Conservation (phyloP, 306 rosid genomes). For the Malus sieversii region DNA sequence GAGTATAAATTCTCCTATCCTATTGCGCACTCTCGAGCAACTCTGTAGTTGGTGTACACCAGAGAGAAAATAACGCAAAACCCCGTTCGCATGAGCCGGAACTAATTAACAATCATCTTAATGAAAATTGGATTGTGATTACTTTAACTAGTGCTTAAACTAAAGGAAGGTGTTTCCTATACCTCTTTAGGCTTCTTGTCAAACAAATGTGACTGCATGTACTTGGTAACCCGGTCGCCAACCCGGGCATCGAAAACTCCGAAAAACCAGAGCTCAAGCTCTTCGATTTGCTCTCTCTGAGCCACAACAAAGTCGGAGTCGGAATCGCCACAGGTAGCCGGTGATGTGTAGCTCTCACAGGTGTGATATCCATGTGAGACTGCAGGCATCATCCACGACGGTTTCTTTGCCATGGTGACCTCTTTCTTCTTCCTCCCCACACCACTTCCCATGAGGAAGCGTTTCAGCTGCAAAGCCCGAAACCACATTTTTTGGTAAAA, state of each 20-base stretch:
- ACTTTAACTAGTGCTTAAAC: background rate
- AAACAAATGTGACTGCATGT: conserved; percentile 66
- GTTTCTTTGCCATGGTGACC: conserved; percentile 13
- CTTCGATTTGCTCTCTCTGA: conserved; percentile 60
- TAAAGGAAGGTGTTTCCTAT: background rate
- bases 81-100: background rate
- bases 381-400: conserved; percentile 79
- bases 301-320: conserved; percentile 58
- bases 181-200: conserved; percentile 59
- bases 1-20: background rate
- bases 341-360: conserved; percentile 16
- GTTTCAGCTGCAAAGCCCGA: conserved; percentile 43
- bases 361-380: conserved; percentile 64
- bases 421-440: conserved; percentile 28
- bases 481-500: background rate
- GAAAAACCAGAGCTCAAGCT: conserved; percentile 62
- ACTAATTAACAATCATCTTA: background rate
- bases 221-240: conserved; percentile 58
- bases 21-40: background rate
- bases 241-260: conserved; percentile 59
- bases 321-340: conserved; percentile 23
- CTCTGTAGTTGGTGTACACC: background rate
- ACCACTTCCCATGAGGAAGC: conserved; percentile 20
- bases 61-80: background rate
- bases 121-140: background rate